These are phyloP conservation scores for Aaosphaeria pasadenensis DNA, from an alignment of 2,329 filamentous ascomycete genomes.

Conservation along the genomic window DNA sequence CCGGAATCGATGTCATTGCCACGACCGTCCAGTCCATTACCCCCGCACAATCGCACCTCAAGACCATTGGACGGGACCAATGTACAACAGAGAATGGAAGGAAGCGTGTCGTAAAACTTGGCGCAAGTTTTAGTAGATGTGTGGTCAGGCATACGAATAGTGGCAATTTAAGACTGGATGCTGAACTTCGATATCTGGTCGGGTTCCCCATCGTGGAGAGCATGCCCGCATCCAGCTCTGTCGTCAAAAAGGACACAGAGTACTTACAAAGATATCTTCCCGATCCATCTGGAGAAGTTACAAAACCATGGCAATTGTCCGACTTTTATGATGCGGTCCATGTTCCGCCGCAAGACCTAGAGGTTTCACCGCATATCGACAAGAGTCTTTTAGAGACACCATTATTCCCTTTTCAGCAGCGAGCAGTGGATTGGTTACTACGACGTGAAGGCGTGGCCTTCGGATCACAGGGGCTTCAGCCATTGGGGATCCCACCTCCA, in stretches of 20 bases:
- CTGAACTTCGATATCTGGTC: slow-evolving; percentile 29
- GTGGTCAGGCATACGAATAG: slow-evolving; percentile 13
- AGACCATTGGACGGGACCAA: slow-evolving; percentile 14
- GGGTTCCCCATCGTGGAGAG: slow-evolving; percentile 25
- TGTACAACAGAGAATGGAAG: slow-evolving; percentile 14
- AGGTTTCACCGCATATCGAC: slow-evolving; percentile 28
- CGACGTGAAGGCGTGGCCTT: slow-evolving; percentile 61
- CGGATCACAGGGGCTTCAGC: slow-evolving; percentile 12
- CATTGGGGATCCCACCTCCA: slow-evolving; percentile 1
- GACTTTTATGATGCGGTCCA: slow-evolving; percentile 70
- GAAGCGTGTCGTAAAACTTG: slow-evolving; percentile 11
- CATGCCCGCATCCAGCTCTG: slow-evolving; percentile 6
- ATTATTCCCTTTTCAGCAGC: slow-evolving; percentile 70
- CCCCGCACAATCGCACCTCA: slow-evolving; percentile 17
- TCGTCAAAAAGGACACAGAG: slow-evolving; percentile 21
- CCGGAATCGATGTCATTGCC: slow-evolving; percentile 17
- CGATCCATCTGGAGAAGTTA: slow-evolving; percentile 3
- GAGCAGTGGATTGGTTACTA: slow-evolving; percentile 69
- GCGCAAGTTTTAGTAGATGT: slow-evolving; percentile 22
- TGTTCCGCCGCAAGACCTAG: slow-evolving; percentile 50
- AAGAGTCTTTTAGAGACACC: slow-evolving; percentile 34
- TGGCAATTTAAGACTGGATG: slow-evolving; percentile 12
- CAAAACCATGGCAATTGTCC: slow-evolving; percentile 44
- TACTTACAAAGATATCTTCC: slow-evolving; percentile 25
- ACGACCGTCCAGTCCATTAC: slow-evolving; percentile 12